Conservation (phyloP, 306 rosid genomes). For the Prinsepia uniflora region DNA sequence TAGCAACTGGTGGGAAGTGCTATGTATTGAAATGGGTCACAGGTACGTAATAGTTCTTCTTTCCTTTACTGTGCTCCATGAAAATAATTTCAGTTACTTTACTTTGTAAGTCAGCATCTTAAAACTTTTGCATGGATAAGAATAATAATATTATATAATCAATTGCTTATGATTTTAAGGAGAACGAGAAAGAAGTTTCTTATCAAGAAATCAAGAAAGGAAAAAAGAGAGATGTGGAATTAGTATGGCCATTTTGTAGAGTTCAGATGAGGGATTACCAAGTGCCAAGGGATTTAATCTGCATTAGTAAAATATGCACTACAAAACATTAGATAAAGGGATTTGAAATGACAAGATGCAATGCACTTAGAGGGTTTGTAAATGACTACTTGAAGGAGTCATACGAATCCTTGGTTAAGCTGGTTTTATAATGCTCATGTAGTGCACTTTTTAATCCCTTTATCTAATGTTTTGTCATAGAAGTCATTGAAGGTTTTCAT, state of each 20-base stretch:
- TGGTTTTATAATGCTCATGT: no score
- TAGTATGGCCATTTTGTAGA: not conserved
- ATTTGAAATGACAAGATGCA: no score
- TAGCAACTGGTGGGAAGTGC: constrained; percentile 93
- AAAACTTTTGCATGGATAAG: not conserved
- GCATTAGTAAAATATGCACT: no score
- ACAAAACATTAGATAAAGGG: no score
- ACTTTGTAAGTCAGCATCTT: not conserved
- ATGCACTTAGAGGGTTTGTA: no score
- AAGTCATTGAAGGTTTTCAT: not conserved
- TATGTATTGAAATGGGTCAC: constrained; percentile 79
- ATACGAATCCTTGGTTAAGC: no score
- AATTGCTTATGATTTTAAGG: not conserved
- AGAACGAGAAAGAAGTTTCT: not conserved
- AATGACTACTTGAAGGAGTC: no score
- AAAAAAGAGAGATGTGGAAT: not conserved
- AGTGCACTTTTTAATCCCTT: no score
- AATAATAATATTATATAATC: not conserved
- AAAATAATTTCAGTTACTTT: not conserved
- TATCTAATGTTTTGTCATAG: not conserved
- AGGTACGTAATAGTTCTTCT: constrained; percentile 36
- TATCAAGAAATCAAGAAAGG: not conserved
- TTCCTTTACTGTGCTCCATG: not conserved
- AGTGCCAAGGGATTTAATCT: no score
- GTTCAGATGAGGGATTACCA: no score